Base-by-base conservation (phyloP, 2,329 filamentous ascomycete species). In the Neurospora sp. region DNA sequence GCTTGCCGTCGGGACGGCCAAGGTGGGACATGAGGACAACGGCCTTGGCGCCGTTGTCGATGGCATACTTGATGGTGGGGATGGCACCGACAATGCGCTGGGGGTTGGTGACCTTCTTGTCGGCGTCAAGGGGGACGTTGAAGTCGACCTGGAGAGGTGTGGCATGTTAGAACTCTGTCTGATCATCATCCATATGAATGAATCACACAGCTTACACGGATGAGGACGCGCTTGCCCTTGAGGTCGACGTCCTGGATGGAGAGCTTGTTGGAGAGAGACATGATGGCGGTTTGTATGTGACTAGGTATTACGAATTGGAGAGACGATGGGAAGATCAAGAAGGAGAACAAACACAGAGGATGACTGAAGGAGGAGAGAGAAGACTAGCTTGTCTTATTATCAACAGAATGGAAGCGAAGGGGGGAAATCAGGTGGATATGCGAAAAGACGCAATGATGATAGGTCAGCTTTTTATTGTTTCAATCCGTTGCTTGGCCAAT, bases 201-300 rank as follows among this genome's bases (percentile, higher is more conserved):
- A 33, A 33, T 62, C 52, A 33, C 23, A 58, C 52, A 62, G 23
- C 92, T 82, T 87, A 97, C 96, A 79, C 96, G 92, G 82, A 99
- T 97, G 78, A 99, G 88, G 82, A 98, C 96, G 78, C 94, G 90
- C 90, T 99, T 99, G 89, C 87, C 95, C 89, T 97, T 97, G 83
- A 99, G 87, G 84, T 99, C 94, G 79, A 97, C 90, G 80, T 99
- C 95, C 76, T 90, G 92, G 83, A 99, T 97, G 76, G 93, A 92
- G 78, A 99, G 92, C 89, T 99, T 99, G 89, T 90, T 97, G 78
- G 94, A 92, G 81, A 99, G 93, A 90, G 96, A 98, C 96, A 99
- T 99, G 72, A 78, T 89, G 79, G 74, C 69, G 73, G 75, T 73
- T 74, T 62, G 15, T 62, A 62, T 17, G 52, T 62, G 52, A 62